phyloP scores from a whole-genome alignment of 2,329 filamentous ascomycete genomes.

The Aspergillus sergii region DNA sequence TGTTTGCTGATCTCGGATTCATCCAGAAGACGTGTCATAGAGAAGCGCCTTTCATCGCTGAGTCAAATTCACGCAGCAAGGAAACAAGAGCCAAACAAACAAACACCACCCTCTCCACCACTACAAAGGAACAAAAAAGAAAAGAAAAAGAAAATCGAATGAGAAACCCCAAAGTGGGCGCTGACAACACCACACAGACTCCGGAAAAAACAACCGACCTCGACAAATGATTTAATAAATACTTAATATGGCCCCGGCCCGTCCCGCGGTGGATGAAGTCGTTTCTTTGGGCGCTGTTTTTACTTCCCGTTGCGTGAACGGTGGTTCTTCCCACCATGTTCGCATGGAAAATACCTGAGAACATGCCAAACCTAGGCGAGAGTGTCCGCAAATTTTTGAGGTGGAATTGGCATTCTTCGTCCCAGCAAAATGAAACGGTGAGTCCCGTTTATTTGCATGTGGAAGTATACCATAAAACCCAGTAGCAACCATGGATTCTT shows the following conservation, averaged over 20 bases:
- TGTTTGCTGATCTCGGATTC: not conserved
- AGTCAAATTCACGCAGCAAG: not conserved
- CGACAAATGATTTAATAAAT: not conserved
- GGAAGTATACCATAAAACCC: not conserved
- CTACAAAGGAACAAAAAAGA: not conserved
- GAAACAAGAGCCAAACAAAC: not conserved
- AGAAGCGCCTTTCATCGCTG: not conserved
- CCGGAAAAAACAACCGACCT: not conserved
- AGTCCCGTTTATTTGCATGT: not conserved
- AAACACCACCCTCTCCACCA: not conserved
- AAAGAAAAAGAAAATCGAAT: not conserved
- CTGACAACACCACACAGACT: not conserved
- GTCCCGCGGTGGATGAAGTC: not conserved
- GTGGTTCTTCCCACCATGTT: not conserved
- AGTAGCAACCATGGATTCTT: not conserved
- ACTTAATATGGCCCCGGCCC: not conserved
- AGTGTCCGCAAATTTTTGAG: not conserved
- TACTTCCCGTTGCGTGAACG: not conserved
- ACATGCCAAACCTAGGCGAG: not conserved
- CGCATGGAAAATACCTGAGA: not conserved
- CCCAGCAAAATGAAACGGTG: constrained; percentile 2
- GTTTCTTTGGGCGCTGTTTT: not conserved
- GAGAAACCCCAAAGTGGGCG: not conserved
- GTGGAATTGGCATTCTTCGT: not conserved
- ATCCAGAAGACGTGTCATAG: not conserved